phyloP scores from a whole-genome alignment of 371 early-diverging fungal species.

The Mortierella sp. region DNA sequence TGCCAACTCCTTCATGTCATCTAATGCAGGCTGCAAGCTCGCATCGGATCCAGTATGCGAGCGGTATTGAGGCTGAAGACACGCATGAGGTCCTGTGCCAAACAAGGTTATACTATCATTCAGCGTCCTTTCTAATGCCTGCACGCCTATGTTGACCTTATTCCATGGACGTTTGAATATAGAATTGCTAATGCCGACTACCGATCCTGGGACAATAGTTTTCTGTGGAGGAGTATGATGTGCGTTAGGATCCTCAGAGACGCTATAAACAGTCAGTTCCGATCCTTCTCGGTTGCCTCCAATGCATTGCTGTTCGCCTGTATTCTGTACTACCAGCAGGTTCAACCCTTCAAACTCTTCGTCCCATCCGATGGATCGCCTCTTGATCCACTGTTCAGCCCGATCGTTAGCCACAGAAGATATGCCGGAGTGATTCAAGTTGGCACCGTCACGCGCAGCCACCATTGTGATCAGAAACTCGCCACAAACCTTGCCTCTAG shows the following conservation, averaged over 20 bases:
- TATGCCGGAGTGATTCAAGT: slow-evolving; percentile 17
- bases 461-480: slow-evolving; percentile 62
- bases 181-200: slow-evolving; percentile 64
- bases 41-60: neutral
- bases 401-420: slow-evolving; percentile 11
- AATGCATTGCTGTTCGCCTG: slow-evolving; percentile 36
- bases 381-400: slow-evolving; percentile 43
- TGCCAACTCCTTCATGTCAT: slow-evolving; percentile 54
- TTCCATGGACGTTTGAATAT: slow-evolving; percentile 63
- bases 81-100: slow-evolving; percentile 26
- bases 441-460: slow-evolving; percentile 22
- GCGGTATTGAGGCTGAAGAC: neutral
- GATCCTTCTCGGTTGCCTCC: slow-evolving; percentile 61
- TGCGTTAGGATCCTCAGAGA: neutral
- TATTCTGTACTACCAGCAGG: slow-evolving; percentile 62
- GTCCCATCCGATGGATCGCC: slow-evolving; percentile 38
- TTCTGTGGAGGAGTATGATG: neutral
- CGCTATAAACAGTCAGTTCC: slow-evolving; percentile 36
- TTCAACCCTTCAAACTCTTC: slow-evolving; percentile 66
- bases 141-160: slow-evolving; percentile 63
- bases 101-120: slow-evolving; percentile 32
- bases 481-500: slow-evolving; percentile 61
- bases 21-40: neutral
- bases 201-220: slow-evolving; percentile 6
- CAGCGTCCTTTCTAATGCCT: slow-evolving; percentile 55